Evolutionary conservation across 345 rosid genomes (phyloP).

Genomic region (Geranium brycei): DNA sequence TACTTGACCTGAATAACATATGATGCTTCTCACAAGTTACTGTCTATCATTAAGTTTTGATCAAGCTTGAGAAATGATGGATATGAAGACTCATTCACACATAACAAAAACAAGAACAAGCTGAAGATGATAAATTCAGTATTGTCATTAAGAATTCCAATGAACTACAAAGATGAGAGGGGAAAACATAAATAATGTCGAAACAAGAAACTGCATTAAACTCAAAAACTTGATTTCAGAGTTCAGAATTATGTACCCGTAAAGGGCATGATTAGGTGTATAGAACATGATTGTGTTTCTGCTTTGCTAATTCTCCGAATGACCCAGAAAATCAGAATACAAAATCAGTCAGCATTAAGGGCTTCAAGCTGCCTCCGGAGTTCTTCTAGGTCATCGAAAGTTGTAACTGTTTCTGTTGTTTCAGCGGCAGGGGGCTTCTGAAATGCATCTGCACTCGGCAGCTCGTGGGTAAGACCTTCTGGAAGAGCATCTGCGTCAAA

Average conservation of each 20-base stretch:
- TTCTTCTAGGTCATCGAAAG: slow-evolving; percentile 58
- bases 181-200: too few relatives aligned
- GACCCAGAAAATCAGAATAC: background rate
- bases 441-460: slow-evolving; percentile 66
- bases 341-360: slow-evolving; percentile 44
- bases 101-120: too few relatives aligned
- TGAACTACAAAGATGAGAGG: too few relatives aligned
- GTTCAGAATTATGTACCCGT: background rate
- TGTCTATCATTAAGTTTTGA: slow-evolving; percentile 55
- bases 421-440: slow-evolving; percentile 27
- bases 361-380: slow-evolving; percentile 79
- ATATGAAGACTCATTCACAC: too few relatives aligned
- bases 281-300: background rate
- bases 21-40: slow-evolving; percentile 67
- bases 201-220: too few relatives aligned
- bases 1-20: slow-evolving; percentile 12
- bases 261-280: background rate
- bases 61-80: slow-evolving; percentile 27
- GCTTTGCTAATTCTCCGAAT: background rate
- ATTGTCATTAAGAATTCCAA: too few relatives aligned
- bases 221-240: background rate
- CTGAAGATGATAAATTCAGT: too few relatives aligned
- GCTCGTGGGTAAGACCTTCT: slow-evolving; percentile 76
- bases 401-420: slow-evolving; percentile 10
- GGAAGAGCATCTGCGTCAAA: slow-evolving; percentile 53